These are phyloP conservation scores for Pterocarpus santalinus DNA, from an alignment of 306 rosid genomes.

Conservation along the genomic window DNA sequence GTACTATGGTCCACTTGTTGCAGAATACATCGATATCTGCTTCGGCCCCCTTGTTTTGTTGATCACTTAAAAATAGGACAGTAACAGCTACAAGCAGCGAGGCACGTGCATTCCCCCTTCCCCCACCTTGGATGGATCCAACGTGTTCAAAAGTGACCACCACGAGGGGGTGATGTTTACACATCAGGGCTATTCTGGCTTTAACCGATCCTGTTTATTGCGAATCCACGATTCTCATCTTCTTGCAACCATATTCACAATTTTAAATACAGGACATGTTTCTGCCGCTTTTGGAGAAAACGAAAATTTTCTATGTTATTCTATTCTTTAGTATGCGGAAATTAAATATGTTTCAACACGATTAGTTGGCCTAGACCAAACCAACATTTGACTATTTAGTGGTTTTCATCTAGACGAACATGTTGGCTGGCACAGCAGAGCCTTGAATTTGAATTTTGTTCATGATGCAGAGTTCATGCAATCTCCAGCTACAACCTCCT, in stretches of 20 bases:
- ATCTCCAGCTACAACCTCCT: constrained; percentile 31
- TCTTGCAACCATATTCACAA: no score
- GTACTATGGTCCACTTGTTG: neutral
- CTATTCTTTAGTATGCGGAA: neutral
- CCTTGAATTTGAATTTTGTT: neutral
- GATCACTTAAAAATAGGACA: no score
- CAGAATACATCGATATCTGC: no score
- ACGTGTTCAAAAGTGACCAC: constrained; percentile 41
- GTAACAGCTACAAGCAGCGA: neutral
- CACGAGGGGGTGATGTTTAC: neutral
- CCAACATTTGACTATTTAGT: constrained; percentile 41
- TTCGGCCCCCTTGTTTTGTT: no score
- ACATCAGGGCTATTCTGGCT: no score
- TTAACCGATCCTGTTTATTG: no score
- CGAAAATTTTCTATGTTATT: no score
- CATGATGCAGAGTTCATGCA: neutral
- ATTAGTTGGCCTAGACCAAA: constrained; percentile 49
- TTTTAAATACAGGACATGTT: no score
- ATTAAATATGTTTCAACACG: constrained; percentile 2
- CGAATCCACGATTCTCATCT: neutral
- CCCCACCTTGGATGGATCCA: constrained; percentile 21
- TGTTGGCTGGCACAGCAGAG: constrained; percentile 43
- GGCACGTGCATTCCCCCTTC: constrained; percentile 54
- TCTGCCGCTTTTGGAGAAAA: no score
- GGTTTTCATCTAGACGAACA: neutral